Evolutionary conservation across 805 yeast species (phyloP).

Genomic region (Suhomyces pyralidae): DNA sequence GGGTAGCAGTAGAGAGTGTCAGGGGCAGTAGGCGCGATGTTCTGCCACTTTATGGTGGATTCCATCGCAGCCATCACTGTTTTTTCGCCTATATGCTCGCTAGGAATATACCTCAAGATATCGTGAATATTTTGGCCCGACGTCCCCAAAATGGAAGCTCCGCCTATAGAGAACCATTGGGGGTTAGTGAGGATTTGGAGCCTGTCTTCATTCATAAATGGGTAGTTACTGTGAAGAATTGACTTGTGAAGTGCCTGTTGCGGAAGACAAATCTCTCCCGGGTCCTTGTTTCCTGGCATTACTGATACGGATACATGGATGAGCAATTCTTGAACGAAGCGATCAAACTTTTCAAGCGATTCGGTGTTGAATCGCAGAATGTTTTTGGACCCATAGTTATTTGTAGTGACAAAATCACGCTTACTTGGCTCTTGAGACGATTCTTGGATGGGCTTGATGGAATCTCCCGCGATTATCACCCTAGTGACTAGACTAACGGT

Average conservation of each 20-base stretch:
- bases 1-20: constrained; percentile 94
- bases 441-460: constrained; percentile 39
- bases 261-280: constrained; percentile 80
- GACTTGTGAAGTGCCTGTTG: constrained; percentile 88
- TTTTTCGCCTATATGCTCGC: constrained; percentile 17
- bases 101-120: constrained; percentile 56
- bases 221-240: constrained; percentile 50
- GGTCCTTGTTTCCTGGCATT: constrained; percentile 85
- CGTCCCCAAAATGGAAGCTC: constrained; percentile 61
- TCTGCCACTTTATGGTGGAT: constrained; percentile 76
- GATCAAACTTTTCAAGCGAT: constrained; percentile 55
- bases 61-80: constrained; percentile 43
- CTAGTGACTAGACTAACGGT: constrained; percentile 38
- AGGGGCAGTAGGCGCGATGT: constrained; percentile 90
- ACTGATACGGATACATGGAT: constrained; percentile 65
- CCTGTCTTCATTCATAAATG: constrained; percentile 33
- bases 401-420: constrained; percentile 30
- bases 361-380: constrained; percentile 49
- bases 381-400: constrained; percentile 51
- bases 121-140: constrained; percentile 86
- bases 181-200: constrained; percentile 58
- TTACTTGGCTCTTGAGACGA: constrained; percentile 23
- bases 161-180: constrained; percentile 50
- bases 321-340: constrained; percentile 53
- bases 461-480: constrained; percentile 72